Evolutionary conservation across 208 protist species (phyloP).

Genomic region (Porcisia deanei): DNA sequence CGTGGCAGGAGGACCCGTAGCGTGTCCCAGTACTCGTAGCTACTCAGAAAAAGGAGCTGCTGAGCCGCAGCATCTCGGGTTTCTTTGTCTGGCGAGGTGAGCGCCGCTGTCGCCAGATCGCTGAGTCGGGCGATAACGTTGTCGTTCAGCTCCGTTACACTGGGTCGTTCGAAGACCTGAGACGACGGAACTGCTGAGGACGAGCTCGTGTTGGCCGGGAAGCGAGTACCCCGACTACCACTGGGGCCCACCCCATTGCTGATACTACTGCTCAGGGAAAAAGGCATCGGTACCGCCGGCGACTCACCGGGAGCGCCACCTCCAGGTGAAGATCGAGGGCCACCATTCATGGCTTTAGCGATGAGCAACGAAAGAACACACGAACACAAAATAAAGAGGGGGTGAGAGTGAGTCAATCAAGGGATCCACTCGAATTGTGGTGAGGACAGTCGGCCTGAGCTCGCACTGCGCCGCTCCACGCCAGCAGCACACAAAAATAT

Average conservation of each 20-base stretch:
- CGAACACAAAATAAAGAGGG: neutral
- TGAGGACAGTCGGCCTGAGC: no score
- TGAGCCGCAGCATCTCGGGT: conserved; percentile 53
- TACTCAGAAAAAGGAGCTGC: conserved; percentile 80
- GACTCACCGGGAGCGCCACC: neutral
- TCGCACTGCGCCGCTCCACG: no score
- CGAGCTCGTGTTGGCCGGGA: neutral
- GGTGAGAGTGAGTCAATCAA: no score
- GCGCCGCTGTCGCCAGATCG: conserved; percentile 38
- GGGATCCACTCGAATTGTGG: no score
- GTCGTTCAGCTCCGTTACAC: conserved; percentile 11
- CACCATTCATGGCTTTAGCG: conserved; percentile 2
- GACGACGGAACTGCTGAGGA: neutral
- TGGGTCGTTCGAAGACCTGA: neutral
- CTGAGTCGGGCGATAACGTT: conserved; percentile 36
- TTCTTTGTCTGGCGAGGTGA: conserved; percentile 62
- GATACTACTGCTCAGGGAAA: conserved; percentile 2
- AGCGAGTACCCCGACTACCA: neutral
- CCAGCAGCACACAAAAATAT: neutral
- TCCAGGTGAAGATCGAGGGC: conserved; percentile 4
- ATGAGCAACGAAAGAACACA: neutral
- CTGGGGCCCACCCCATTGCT: conserved; percentile 1
- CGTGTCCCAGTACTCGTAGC: conserved; percentile 79
- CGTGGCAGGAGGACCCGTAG: conserved; percentile 58
- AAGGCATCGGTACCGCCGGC: conserved; percentile 11